Base-by-base conservation (phyloP, 208 protist genomes). In the Trypanosoma boissoni region DNA sequence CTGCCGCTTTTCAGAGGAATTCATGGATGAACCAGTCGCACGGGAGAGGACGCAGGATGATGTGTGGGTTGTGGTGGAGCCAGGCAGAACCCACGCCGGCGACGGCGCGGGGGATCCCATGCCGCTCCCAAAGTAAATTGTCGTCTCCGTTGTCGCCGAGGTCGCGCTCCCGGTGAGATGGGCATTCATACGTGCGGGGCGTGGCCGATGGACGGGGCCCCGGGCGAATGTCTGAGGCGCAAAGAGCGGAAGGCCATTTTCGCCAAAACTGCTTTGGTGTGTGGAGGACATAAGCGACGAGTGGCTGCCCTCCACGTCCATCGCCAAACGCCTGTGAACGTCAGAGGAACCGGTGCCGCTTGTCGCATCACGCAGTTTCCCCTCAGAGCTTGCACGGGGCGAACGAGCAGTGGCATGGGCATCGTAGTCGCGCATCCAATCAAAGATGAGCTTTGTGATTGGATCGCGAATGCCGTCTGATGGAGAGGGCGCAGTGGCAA, bases 361-460 rank as follows among this genome's bases (percentile, higher is more conserved):
- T 14, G 44, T 29, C n/a, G 59, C 45, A 42, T 65, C 57, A 20
- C 44, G 68, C 14, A 45, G 51, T 29, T 37, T 18, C 12, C 64
- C 50, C 12, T 41, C 26, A 46, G 58, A 64, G 0, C 44, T 37
- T 29, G 37, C 66, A 26, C 51, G 64, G 18, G 48, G 50, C 34
- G 12, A 18, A 14, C 36, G 16, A 9, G 53, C 58, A 9, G 12
- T 23, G 28, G 69, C 55, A 37, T 66, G 43, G 14, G 71, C 60
- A 24, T 72, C 59, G 49, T 78, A 88, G 34, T 80, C 72, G 27
- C 74, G 64, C 27, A 92, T 68, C 81, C 82, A 89, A 56, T 92
- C 79, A 46, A 92, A 72, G 10, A 92, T 85, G 49, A 87, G 86
- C 4, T 59, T 37, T 36, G 84, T 92, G 29, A 88, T 75, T 1